These are phyloP conservation scores for Phaeoacremonium minimum DNA, from an alignment of 2,329 filamentous ascomycete species.

Conservation along the genomic window DNA sequence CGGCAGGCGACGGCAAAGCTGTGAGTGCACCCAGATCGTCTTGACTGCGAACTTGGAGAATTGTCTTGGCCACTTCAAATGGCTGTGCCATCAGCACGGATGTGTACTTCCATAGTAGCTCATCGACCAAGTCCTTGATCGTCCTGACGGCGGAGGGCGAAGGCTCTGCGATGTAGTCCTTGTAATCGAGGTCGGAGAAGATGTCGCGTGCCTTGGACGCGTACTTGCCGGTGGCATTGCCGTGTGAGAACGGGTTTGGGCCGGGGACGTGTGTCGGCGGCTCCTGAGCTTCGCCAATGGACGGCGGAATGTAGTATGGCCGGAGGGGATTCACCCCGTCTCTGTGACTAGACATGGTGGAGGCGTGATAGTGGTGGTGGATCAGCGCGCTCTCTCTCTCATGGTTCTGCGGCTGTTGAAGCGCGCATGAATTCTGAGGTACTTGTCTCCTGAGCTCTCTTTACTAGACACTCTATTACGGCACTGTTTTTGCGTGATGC, in stretches of 20 bases:
- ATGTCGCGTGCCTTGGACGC: slow-evolving; percentile 73
- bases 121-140: slow-evolving; percentile 73
- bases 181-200: slow-evolving; percentile 87
- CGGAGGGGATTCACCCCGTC: slow-evolving; percentile 59
- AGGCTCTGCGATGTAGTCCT: slow-evolving; percentile 74
- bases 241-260: slow-evolving; percentile 40
- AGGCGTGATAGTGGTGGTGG: no score
- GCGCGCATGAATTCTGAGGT: no score
- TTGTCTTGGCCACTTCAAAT: slow-evolving; percentile 93
- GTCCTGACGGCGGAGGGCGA: slow-evolving; percentile 73
- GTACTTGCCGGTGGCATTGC: slow-evolving; percentile 40
- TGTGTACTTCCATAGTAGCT: slow-evolving; percentile 87
- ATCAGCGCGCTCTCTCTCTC: no score
- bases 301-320: slow-evolving; percentile 64
- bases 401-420: no score
- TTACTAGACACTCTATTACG: no score
- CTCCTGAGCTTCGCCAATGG: slow-evolving; percentile 43
- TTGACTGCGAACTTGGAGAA: slow-evolving; percentile 72
- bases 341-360: slow-evolving; percentile 9
- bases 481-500: no score
- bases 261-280: slow-evolving; percentile 28
- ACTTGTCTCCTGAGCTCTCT: no score
- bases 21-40: slow-evolving; percentile 37
- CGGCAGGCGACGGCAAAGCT: slow-evolving; percentile 16
- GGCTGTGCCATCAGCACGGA: slow-evolving; percentile 87